These are phyloP conservation scores for Solanum hybrid DNA, from an alignment of 305 asterid genomes.

Conservation along the genomic window DNA sequence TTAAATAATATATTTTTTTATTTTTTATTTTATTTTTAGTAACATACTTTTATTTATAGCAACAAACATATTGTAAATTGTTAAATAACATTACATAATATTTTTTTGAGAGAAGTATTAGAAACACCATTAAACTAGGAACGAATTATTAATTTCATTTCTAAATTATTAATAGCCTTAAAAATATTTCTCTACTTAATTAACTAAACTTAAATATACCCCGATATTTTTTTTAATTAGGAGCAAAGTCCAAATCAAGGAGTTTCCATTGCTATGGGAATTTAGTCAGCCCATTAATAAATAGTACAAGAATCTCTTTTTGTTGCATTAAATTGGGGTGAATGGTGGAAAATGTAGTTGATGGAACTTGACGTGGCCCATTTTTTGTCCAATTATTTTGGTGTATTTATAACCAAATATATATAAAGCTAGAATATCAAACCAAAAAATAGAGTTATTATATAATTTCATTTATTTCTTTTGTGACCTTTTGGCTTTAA, in stretches of 20 bases:
- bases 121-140: accelerated
- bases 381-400: not conserved
- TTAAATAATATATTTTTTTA: too few species aligned
- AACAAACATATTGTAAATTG: too few species aligned
- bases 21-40: too few species aligned
- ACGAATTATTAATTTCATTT: too few species aligned
- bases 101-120: too few species aligned
- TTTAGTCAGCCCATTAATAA: not conserved
- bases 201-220: too few species aligned
- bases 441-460: not conserved
- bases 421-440: not conserved
- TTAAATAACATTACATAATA: not conserved
- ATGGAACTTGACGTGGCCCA: constrained; percentile 2
- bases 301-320: not conserved
- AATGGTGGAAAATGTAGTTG: not conserved
- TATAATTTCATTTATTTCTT: not conserved
- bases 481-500: not conserved
- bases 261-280: not conserved
- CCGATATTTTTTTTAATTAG: not conserved
- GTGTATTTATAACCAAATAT: not conserved
- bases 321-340: not conserved
- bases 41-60: not conserved
- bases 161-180: too few species aligned
- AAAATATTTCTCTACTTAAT: too few species aligned
- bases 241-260: not conserved